These are phyloP conservation scores for Chenopodium quinoa DNA, from an alignment of 148 eudicot genomes.

Conservation along the genomic window DNA sequence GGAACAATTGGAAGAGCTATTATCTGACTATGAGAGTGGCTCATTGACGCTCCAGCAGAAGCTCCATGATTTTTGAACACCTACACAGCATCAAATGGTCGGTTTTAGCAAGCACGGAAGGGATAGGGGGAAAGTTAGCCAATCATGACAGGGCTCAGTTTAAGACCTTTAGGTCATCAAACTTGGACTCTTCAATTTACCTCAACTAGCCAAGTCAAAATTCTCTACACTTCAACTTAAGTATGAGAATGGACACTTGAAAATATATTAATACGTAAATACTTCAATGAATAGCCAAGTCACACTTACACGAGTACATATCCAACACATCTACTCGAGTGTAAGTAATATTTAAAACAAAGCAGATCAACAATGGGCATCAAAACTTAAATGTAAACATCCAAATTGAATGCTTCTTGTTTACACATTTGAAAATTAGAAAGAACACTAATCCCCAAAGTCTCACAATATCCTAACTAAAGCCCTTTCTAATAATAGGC, in stretches of 20 bases:
- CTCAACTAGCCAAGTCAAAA: too few relatives aligned
- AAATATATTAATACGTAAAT: too few relatives aligned
- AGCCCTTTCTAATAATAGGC: background rate
- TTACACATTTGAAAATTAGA: background rate
- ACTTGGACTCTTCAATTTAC: too few relatives aligned
- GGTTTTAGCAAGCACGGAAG: background rate
- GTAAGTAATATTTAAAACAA: background rate
- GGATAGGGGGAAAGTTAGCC: background rate
- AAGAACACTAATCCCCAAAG: background rate
- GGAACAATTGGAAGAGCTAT: constrained; percentile 87
- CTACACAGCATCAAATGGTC: constrained; percentile 32
- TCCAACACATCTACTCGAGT: background rate
- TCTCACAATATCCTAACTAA: background rate
- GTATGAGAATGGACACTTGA: background rate
- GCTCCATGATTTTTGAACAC: constrained; percentile 96
- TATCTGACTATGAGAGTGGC: constrained; percentile 95
- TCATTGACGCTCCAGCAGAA: constrained; percentile 97
- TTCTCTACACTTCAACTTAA: too few relatives aligned
- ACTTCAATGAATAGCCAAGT: background rate
- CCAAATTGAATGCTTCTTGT: background rate
- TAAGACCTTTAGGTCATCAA: too few relatives aligned
- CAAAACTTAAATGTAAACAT: background rate
- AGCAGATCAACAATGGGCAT: background rate
- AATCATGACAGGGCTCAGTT: background rate
- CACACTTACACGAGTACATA: background rate